Percentiles rank a stretch among this genome's conserved stretches.
Evolutionary conservation across 2,329 filamentous ascomycete species (phyloP).

Genomic region (Orbilia quercus): DNA sequence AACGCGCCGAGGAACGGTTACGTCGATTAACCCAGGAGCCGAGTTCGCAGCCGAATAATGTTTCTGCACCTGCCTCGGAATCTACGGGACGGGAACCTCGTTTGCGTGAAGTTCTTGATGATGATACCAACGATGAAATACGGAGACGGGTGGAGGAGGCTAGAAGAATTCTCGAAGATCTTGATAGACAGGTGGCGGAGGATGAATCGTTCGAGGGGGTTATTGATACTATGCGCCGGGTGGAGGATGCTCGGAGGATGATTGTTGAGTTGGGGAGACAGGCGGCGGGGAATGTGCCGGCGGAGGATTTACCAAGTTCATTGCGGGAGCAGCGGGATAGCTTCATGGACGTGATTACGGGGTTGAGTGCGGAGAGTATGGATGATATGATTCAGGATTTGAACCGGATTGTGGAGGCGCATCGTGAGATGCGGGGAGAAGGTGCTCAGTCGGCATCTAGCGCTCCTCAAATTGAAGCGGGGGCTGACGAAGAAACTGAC

Average conservation of each 20-base stretch:
- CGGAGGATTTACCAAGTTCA: slow-evolving; percentile 4
- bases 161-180: slow-evolving; percentile 6
- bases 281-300: slow-evolving; percentile 10
- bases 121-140: slow-evolving; percentile 3
- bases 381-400: slow-evolving; percentile 44
- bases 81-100: slow-evolving; percentile 22
- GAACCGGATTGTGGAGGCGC: slow-evolving; percentile 40
- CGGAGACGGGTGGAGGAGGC: slow-evolving; percentile 14
- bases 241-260: slow-evolving; percentile 34
- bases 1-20: slow-evolving; percentile 42
- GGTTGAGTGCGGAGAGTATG: slow-evolving; percentile 32
- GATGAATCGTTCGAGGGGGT: slow-evolving; percentile 24
- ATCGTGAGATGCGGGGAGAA: slow-evolving; percentile 23
- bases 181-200: slow-evolving; percentile 16
- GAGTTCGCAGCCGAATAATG: slow-evolving; percentile 6
- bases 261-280: slow-evolving; percentile 38
- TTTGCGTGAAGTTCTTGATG: slow-evolving; percentile 26
- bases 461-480: not conserved
- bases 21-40: slow-evolving; percentile 30
- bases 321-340: slow-evolving; percentile 24
- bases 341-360: slow-evolving; percentile 28
- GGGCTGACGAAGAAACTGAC: not conserved
- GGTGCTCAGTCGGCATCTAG: not conserved
- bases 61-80: slow-evolving; percentile 14
- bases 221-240: slow-evolving; percentile 34